Evolutionary conservation across 164 flowering plant species (phyloP), one percentile per base, ranked within the genome.

Genomic region (Magnolia kwangsiensis): DNA sequence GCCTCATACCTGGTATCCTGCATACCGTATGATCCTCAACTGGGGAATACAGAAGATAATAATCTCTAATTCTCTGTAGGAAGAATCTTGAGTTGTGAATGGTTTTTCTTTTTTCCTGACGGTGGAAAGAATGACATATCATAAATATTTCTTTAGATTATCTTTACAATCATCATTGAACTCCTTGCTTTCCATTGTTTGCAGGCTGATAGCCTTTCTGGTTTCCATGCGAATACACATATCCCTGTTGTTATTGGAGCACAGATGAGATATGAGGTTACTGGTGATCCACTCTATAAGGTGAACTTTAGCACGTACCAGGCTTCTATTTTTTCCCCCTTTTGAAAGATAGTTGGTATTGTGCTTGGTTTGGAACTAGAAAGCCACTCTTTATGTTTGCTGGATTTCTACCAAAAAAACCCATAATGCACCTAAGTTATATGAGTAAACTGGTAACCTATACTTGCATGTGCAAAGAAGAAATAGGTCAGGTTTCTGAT

Each of bases 251-350:
- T 96, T 77, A 69, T 96, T 82, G 99, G 99, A 78, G 76, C 97
- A 66, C 99, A 92, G 82, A 88, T 89, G 96, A 90, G 99, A 16
- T 96, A 96, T 83, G 98, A 96, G 86, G 80, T 91, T 76, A 92
- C 96, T 50, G 96, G 98, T 45, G 98, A 96, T 85, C 89, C 91
- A 59, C 87, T 96, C 19, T 89, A 90, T 77, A 92, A 85, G 96
- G 99, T 95, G 74, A 79, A 69, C 72, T 70, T 59, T 68, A 64
- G 7, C 4, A 37, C 37, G 27, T 75, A n/a, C n/a, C 31, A 64
- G 16, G 63, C 24, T 8, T 19, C 49, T n/a, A 8, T 70, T 8
- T 49, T 19, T 70, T 20, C 27, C 72, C 7, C 59, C 1, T n/a
- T 37, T 49, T 70, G 58, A 50, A 68, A 29, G 71, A 31, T 37